These are phyloP conservation scores for Pyrus communis DNA, from an alignment of 306 rosid genomes.

Conservation along the genomic window DNA sequence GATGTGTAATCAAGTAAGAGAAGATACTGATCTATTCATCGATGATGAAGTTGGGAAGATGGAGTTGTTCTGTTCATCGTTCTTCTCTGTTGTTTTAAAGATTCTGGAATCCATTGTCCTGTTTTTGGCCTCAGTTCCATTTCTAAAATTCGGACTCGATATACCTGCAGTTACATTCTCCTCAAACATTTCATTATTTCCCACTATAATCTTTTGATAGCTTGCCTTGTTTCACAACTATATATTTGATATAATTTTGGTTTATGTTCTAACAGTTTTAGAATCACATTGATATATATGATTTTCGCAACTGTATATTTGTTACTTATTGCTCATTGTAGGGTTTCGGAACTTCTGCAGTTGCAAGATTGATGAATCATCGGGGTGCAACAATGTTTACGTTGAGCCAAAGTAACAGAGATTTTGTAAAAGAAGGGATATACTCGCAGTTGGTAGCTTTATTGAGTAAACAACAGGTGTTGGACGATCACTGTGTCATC, in stretches of 20 bases:
- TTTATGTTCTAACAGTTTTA: background rate
- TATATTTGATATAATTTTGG: background rate
- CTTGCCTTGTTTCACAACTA: background rate
- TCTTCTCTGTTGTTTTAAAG: constrained; percentile 70
- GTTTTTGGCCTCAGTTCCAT: constrained; percentile 72
- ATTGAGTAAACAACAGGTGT: constrained; percentile 21
- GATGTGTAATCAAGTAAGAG: constrained; percentile 41
- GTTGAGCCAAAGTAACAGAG: constrained; percentile 52
- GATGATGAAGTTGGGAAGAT: constrained; percentile 87
- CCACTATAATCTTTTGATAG: background rate
- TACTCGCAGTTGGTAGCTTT: constrained; percentile 38
- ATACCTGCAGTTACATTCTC: constrained; percentile 58
- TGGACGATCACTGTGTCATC: no score
- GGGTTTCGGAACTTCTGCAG: constrained; percentile 34
- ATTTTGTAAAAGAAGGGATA: constrained; percentile 49
- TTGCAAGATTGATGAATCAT: constrained; percentile 70
- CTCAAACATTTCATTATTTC: background rate
- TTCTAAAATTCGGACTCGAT: constrained; percentile 65
- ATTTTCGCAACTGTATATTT: no score
- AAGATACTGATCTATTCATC: constrained; percentile 66
- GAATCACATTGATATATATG: background rate
- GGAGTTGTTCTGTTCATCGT: constrained; percentile 78
- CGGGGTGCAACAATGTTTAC: constrained; percentile 54
- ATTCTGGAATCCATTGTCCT: constrained; percentile 71
- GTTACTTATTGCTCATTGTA: background rate